Percentiles rank a stretch among this genome's conserved stretches.
Conservation (phyloP, 2,329 filamentous ascomycete genomes). For the Grosmannia huntii region DNA sequence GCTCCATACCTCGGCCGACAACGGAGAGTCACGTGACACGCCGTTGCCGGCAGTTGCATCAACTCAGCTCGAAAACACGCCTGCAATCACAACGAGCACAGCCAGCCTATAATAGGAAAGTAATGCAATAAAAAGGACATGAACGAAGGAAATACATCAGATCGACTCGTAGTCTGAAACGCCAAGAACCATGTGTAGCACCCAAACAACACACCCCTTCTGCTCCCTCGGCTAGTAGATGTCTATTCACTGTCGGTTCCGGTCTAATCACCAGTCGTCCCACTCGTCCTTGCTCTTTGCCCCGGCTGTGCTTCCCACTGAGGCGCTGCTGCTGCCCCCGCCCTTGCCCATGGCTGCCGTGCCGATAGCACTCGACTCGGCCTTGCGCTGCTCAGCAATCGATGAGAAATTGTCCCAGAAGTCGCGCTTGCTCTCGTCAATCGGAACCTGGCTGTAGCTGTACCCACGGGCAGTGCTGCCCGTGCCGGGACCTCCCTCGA, state of each 20-base stretch:
- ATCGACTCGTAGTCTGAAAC: neutral
- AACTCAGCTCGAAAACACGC: neutral
- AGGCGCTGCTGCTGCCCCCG: constrained; percentile 16
- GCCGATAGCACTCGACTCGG: constrained; percentile 37
- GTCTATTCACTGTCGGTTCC: too few relatives aligned
- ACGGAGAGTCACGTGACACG: constrained; percentile 11
- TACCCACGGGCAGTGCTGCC: constrained; percentile 8
- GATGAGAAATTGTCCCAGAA: constrained; percentile 90
- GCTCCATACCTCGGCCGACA: constrained; percentile 11
- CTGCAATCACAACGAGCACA: too few relatives aligned
- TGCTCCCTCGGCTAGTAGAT: constrained; percentile 12
- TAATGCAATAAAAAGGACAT: constrained; percentile 1
- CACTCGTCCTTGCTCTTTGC: constrained; percentile 44
- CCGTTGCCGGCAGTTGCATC: neutral
- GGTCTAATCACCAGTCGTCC: constrained; percentile 42
- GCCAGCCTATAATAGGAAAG: too few relatives aligned
- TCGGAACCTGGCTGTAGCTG: constrained; percentile 24
- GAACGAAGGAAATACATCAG: neutral
- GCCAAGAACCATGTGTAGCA: neutral
- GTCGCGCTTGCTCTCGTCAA: constrained; percentile 58
- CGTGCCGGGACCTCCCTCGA: constrained; percentile 52
- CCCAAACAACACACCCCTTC: neutral
- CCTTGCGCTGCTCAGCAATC: constrained; percentile 42
- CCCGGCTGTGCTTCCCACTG: constrained; percentile 16
- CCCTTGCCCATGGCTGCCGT: constrained; percentile 48